Conservation (phyloP, 192 early-diverging fungal genomes). For the Coemansia sp. region DNA sequence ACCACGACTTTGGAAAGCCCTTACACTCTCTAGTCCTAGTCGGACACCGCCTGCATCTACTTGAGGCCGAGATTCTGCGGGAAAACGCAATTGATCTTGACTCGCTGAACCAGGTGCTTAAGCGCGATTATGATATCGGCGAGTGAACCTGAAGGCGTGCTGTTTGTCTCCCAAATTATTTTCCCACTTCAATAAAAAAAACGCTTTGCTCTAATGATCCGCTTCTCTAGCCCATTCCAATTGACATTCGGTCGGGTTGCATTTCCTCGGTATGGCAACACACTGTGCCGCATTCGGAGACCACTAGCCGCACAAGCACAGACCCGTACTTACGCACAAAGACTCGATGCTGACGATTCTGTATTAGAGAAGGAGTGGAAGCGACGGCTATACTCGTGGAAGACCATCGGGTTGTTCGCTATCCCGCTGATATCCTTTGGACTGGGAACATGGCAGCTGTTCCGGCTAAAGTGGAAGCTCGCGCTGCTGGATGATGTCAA, state of each 20-base stretch:
- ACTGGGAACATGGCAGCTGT: slow-evolving; percentile 84
- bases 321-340: slow-evolving; percentile 32
- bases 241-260: neutral
- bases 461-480: slow-evolving; percentile 86
- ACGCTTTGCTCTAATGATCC: slow-evolving; percentile 9
- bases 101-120: slow-evolving; percentile 63
- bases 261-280: neutral
- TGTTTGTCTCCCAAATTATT: neutral
- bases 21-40: slow-evolving; percentile 92
- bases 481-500: slow-evolving; percentile 68
- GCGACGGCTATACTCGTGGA: slow-evolving; percentile 49
- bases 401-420: slow-evolving; percentile 41
- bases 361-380: slow-evolving; percentile 44
- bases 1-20: slow-evolving; percentile 89
- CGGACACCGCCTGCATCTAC: slow-evolving; percentile 84
- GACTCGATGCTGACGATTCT: slow-evolving; percentile 49
- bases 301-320: slow-evolving; percentile 1
- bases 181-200: neutral
- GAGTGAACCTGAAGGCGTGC: slow-evolving; percentile 7
- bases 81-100: slow-evolving; percentile 70
- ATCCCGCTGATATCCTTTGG: slow-evolving; percentile 57
- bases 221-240: slow-evolving; percentile 7
- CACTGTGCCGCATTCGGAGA: neutral
- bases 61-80: slow-evolving; percentile 87
- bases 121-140: slow-evolving; percentile 63